Evolutionary conservation across 2,329 filamentous ascomycete genomes (phyloP).

Genomic region (Penicillium griseofulvum): DNA sequence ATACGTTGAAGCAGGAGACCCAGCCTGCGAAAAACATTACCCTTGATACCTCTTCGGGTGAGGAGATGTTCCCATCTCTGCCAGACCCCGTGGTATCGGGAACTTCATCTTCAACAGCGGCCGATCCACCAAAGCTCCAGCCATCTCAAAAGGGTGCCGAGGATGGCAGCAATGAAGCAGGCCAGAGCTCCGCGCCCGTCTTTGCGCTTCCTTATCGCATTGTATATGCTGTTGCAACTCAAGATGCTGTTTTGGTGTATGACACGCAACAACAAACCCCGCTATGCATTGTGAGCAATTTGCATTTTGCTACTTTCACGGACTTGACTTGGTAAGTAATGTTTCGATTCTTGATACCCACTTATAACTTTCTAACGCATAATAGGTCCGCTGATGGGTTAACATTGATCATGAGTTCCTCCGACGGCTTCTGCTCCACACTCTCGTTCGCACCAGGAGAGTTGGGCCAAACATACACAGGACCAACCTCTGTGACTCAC

Average conservation of each 20-base stretch:
- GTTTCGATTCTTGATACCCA: background rate
- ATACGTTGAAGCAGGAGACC: slow-evolving; percentile 68
- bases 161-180: slow-evolving; percentile 49
- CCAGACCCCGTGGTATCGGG: slow-evolving; percentile 74
- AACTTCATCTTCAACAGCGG: slow-evolving; percentile 52
- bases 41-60: slow-evolving; percentile 85
- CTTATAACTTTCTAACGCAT: slow-evolving; percentile 24
- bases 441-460: slow-evolving; percentile 81
- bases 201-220: slow-evolving; percentile 90
- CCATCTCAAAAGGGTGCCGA: slow-evolving; percentile 55
- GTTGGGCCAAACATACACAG: slow-evolving; percentile 76
- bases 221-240: slow-evolving; percentile 94
- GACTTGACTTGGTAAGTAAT: slow-evolving; percentile 82
- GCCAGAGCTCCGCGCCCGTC: slow-evolving; percentile 58
- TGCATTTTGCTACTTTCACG: slow-evolving; percentile 96
- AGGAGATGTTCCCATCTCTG: slow-evolving; percentile 77
- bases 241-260: slow-evolving; percentile 91
- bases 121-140: slow-evolving; percentile 53
- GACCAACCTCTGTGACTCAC: slow-evolving; percentile 27
- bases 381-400: slow-evolving; percentile 70
- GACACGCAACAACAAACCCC: slow-evolving; percentile 96
- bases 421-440: slow-evolving; percentile 94
- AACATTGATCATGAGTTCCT: slow-evolving; percentile 90
- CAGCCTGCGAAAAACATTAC: slow-evolving; percentile 82
- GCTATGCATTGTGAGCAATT: slow-evolving; percentile 89